These are phyloP conservation scores for Boletellus emodensis DNA, from an alignment of 768 basidiomycete genomes.

Conservation along the genomic window DNA sequence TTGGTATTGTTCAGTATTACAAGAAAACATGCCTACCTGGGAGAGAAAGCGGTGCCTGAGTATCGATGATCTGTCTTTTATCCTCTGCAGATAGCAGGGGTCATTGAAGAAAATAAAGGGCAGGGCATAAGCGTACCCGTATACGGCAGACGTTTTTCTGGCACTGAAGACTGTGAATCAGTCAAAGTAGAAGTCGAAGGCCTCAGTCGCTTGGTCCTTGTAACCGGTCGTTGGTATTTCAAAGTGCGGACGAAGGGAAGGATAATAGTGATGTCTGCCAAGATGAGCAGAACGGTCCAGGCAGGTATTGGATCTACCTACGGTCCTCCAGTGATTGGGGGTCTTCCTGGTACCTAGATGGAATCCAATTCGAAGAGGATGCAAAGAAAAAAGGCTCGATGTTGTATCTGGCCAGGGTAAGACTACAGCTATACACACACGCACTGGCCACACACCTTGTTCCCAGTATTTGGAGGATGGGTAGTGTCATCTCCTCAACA, in stretches of 20 bases:
- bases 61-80: constrained; percentile 23
- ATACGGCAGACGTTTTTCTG: constrained; percentile 7
- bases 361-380: constrained; percentile 40
- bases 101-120: not conserved
- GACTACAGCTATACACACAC: not conserved
- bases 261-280: constrained; percentile 41
- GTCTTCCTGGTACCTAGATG: constrained; percentile 41
- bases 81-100: constrained; percentile 7
- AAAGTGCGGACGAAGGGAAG: constrained; percentile 41
- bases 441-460: constrained; percentile 27
- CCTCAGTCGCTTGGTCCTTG: constrained; percentile 12
- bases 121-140: constrained; percentile 3
- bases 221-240: constrained; percentile 24
- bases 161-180: not conserved
- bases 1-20: not conserved
- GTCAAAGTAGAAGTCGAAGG: constrained; percentile 12
- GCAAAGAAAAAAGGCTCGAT: constrained; percentile 45
- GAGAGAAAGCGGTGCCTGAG: constrained; percentile 29
- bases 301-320: constrained; percentile 22
- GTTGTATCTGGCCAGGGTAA: constrained; percentile 31
- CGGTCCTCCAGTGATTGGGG: constrained; percentile 33
- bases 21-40: constrained; percentile 6
- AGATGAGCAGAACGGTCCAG: not conserved
- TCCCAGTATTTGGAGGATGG: constrained; percentile 39
- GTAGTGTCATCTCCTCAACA: constrained; percentile 33